Conservation (phyloP, 352 stramenopile species). For the Phytopythium cucurbitacearum region DNA sequence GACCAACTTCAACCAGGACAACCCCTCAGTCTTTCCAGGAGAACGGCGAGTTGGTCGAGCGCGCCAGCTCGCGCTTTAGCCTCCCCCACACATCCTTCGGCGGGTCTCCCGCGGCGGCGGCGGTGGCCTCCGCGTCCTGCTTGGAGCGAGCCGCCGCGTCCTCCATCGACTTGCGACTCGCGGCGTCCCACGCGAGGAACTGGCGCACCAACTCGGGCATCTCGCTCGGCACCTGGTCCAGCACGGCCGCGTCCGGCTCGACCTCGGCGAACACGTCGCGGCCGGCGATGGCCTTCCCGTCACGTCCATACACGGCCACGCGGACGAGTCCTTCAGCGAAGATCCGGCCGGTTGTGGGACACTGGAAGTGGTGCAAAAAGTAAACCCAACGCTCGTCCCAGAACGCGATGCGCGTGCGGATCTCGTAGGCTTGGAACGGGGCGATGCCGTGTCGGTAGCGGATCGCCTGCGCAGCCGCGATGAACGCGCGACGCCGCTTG, state of each 20-base stretch:
- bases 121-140: conserved; percentile 2
- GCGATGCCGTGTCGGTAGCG: conserved; percentile 58
- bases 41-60: conserved; percentile 19
- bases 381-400: conserved; percentile 63
- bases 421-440: conserved; percentile 55
- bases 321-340: conserved; percentile 47
- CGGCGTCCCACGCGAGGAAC: conserved; percentile 31
- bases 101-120: conserved; percentile 2
- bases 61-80: conserved; percentile 17
- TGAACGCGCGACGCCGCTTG: conserved; percentile 60
- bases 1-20: background rate
- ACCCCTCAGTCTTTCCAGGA: background rate
- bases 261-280: conserved; percentile 21
- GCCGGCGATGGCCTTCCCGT: conserved; percentile 14
- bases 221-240: conserved; percentile 11
- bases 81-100: conserved; percentile 15
- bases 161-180: conserved; percentile 24
- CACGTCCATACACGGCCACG: conserved; percentile 4
- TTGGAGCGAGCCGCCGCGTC: conserved; percentile 12
- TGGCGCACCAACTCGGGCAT: conserved; percentile 25
- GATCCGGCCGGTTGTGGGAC: conserved; percentile 38
- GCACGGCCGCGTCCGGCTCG: conserved; percentile 8
- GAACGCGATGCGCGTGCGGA: conserved; percentile 48
- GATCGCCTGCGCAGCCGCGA: conserved; percentile 56
- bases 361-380: conserved; percentile 57